Evolutionary conservation across 1,284 basidiomycete species (phyloP), one percentile per base, ranked within the genome.

Genomic region (Ganoderma multipileum): DNA sequence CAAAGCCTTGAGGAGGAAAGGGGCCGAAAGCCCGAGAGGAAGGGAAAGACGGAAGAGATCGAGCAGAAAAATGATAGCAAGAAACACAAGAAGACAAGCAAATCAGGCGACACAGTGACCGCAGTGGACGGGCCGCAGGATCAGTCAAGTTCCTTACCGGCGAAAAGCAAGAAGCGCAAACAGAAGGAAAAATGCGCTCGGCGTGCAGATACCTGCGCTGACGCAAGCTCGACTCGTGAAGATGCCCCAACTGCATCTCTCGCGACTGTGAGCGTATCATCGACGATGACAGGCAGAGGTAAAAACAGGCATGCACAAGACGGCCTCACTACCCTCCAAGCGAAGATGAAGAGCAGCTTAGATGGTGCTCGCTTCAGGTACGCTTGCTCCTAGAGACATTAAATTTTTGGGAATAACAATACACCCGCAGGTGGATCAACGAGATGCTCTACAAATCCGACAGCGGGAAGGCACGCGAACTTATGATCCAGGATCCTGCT

Each of bases 331-430:
- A 79, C 86, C 14, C 81, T 96, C 75, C 95, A 97, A 78, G 86
- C 85, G 64, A 83, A 80, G 33, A 92, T 96, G 88, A 94, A 89
- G 79, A 83, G 90, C 59, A 94, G 87, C 72, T 80, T 97, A 54
- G 91, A 93, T 69, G 95, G 95, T 1, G 95, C 95, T 18, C 88
- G 92, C 36, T 97, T 97, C 80, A 87, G 95, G 94, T 93, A 64
- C 75, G 84, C 61, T 65, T 36, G 36, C 36, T 66, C 66, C 70
- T 47, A 42, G 42, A 58, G 20, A 7, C 4, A 20, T 42, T 33
- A 26, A 58, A 58, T 52, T 68, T 38, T 55, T 69, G n/a, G 58
- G 58, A 55, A 60, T 60, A 26, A 60, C n/a, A 26, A 23, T 55
- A 28, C 61, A 6, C 52, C 1, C n/a, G 68, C n/a, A 95, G 95